phyloP scores from a whole-genome alignment of 2,329 filamentous ascomycete species.

The Ophiostoma ulmi region DNA sequence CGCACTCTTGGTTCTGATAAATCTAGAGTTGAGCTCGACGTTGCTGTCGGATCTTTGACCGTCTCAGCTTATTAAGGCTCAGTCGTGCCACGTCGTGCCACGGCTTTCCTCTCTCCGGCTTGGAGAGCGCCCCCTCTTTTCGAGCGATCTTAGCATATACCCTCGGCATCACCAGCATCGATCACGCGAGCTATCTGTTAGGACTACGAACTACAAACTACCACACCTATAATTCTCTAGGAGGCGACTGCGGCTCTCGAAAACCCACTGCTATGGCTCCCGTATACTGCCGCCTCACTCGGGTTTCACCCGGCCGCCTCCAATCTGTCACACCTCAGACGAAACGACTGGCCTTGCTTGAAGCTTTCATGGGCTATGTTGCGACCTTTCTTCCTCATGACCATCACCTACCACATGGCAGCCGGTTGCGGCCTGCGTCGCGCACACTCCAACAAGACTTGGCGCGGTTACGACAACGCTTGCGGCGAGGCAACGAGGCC shows the following conservation, averaged over 20 bases:
- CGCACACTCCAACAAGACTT: neutral
- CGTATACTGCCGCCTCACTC: neutral
- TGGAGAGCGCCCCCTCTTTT: neutral
- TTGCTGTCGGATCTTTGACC: neutral
- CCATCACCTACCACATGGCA: neutral
- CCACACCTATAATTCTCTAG: neutral
- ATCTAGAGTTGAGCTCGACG: neutral
- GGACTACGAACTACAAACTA: neutral
- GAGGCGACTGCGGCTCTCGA: neutral
- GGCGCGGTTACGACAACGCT: slow-evolving; percentile 11
- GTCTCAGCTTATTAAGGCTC: neutral
- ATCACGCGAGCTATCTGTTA: neutral
- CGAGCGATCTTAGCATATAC: neutral
- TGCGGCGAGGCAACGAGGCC: slow-evolving; percentile 8
- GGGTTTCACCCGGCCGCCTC: slow-evolving; percentile 1
- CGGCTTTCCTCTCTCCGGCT: neutral
- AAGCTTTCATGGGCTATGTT: slow-evolving; percentile 28
- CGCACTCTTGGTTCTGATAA: neutral
- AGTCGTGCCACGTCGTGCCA: neutral
- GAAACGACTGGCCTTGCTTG: slow-evolving; percentile 24
- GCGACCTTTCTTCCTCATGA: slow-evolving; percentile 24
- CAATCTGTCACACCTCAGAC: slow-evolving; percentile 13
- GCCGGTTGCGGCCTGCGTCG: neutral
- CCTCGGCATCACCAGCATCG: neutral
- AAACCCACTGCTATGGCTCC: slow-evolving; percentile 11